A percentile compares a stretch with the other conserved stretches of the same genome.
Evolutionary conservation across 805 yeast genomes (phyloP).

Genomic region (Spathaspora girioi): DNA sequence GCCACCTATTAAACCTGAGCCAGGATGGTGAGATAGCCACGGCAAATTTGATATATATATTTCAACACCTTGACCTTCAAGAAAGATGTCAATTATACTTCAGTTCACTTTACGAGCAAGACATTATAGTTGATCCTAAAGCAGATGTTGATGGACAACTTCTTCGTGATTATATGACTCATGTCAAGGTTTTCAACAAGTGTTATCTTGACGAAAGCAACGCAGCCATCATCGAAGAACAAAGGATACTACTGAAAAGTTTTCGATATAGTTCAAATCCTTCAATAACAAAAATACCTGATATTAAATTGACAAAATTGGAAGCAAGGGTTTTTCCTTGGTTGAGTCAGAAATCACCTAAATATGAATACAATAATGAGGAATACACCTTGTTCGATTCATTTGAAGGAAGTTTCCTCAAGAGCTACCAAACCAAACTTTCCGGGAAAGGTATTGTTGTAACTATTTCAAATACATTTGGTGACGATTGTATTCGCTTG

Average conservation of each 20-base stretch:
- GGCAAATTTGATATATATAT: constrained; percentile 8
- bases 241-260: constrained; percentile 2
- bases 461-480: constrained; percentile 24
- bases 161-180: constrained; percentile 21
- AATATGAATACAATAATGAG: constrained; percentile 4
- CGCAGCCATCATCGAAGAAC: constrained; percentile 5
- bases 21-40: not conserved
- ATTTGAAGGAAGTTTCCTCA: constrained; percentile 5
- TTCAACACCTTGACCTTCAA: constrained; percentile 6
- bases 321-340: constrained; percentile 20
- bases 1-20: not conserved
- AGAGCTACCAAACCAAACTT: constrained; percentile 11
- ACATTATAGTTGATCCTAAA: constrained; percentile 9
- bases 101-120: constrained; percentile 1
- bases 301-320: constrained; percentile 8
- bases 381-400: constrained; percentile 2
- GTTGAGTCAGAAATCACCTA: constrained; percentile 19
- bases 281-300: not conserved
- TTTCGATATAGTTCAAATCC: not conserved
- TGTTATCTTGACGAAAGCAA: constrained; percentile 15
- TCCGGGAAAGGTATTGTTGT: constrained; percentile 33
- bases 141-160: constrained; percentile 14
- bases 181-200: constrained; percentile 20
- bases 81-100: constrained; percentile 22
- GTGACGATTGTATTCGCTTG: constrained; percentile 18